Conservation (phyloP, 495 filamentous ascomycete genomes). For the Immersiella caudata region DNA sequence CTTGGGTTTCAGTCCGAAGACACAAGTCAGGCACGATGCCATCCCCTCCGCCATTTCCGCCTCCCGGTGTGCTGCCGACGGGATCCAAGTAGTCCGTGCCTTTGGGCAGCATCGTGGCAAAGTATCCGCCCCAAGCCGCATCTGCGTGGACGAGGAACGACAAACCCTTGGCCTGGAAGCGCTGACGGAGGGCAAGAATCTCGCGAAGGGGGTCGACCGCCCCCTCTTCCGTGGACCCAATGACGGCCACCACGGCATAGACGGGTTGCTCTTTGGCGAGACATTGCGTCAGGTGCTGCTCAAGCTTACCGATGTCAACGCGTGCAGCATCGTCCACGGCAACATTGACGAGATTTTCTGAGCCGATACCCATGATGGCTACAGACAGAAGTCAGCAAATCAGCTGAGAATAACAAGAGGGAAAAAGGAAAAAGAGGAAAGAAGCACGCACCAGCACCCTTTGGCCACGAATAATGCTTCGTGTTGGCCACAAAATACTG, state of each 20-base stretch:
- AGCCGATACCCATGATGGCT: conserved; percentile 50
- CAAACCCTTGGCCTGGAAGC: conserved; percentile 43
- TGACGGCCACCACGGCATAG: conserved; percentile 31
- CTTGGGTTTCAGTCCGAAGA: conserved; percentile 40
- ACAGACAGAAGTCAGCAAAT: no score
- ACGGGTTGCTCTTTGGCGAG: conserved; percentile 40
- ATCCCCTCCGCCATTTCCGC: conserved; percentile 22
- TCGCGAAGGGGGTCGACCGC: conserved; percentile 44
- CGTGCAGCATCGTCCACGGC: conserved; percentile 44
- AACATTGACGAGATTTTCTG: conserved; percentile 43
- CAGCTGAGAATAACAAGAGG: no score
- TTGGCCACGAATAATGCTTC: conserved; percentile 55
- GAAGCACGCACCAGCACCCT: conserved; percentile 32
- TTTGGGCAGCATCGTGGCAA: conserved; percentile 46
- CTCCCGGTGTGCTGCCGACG: no score
- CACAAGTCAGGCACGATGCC: conserved; percentile 38
- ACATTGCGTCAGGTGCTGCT: conserved; percentile 34
- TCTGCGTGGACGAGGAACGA: conserved; percentile 51
- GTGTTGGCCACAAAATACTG: conserved; percentile 44
- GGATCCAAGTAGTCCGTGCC: conserved; percentile 19
- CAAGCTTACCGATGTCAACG: conserved; percentile 39
- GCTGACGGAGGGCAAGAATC: conserved; percentile 43
- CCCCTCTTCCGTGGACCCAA: conserved; percentile 43
- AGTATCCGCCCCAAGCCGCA: conserved; percentile 57
- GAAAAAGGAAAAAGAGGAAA: no score